Base-by-base conservation (phyloP, 169 alveolate genomes). In the Cyclospora cayetanensis region DNA sequence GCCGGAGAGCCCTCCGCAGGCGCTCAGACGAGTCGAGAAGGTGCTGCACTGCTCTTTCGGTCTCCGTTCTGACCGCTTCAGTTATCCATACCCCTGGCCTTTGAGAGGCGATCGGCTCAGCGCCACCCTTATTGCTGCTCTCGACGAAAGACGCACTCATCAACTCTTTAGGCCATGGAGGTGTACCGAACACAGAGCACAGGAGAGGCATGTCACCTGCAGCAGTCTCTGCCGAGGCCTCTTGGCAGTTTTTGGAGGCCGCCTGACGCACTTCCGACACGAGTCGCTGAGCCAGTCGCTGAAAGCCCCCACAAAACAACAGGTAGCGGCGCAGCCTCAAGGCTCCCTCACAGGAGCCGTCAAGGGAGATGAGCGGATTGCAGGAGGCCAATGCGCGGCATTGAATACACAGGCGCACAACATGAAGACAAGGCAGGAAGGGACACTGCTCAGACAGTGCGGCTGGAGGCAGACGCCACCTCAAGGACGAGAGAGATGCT, bases 81-180 rank as follows among this genome's bases (percentile, higher is more conserved):
- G 86, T 76, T 31, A 76, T 66, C 68, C 86, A 76, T 34, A 76
- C 29, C 31, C 86, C 86, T 25, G 86, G 86, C 43, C 66, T 15
- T 11, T 18, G 86, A 20, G 41, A 42, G 15, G 86, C 66, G 29
- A 76, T 22, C 20, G 68, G 42, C 27, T 66, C 12, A 27, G 12
- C 42, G 29, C 18, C 77, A 4, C 37, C 77, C 35, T 27, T 70
- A 18, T 22, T 4, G 83, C 50, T 29, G 43, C 12, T 22, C 68
- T 76, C 29, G 0, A 66, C 9, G n/a, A n/a, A n/a, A n/a, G n/a
- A n/a, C n/a, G n/a, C n/a, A n/a, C n/a, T n/a, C 15, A 11, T 22
- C 66, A 76, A 43, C 68, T 53, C 86, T 43, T 76, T 41, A 18
- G 86, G 86, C 86, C 86, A 76, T 27, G 86, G 7, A 15, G 60